Percentiles rank a stretch among this genome's conserved stretches.
Conservation (phyloP, 371 early-diverging fungal species). For the Dinochytrium kinnereticum region DNA sequence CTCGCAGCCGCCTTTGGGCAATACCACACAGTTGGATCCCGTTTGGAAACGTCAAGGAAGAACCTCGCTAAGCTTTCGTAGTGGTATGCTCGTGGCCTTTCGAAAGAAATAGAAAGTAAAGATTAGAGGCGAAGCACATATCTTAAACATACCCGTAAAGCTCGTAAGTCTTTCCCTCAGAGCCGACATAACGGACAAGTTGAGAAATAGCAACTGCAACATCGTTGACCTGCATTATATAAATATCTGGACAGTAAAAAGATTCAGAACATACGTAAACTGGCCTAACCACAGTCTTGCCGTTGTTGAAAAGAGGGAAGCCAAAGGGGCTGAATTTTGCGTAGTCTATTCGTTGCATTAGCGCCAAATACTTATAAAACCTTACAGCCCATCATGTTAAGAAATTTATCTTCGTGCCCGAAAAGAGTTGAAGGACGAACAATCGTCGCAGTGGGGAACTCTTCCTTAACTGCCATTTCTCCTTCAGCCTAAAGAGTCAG, state of each 20-base stretch:
- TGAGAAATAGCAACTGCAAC: slow-evolving; percentile 83
- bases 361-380: slow-evolving; percentile 8
- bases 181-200: slow-evolving; percentile 72
- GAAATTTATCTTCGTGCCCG: slow-evolving; percentile 93
- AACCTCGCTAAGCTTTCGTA: slow-evolving; percentile 74
- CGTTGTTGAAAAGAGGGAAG: slow-evolving; percentile 69
- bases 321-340: slow-evolving; percentile 61
- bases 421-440: slow-evolving; percentile 89
- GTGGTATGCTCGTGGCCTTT: slow-evolving; percentile 73
- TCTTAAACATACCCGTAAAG: slow-evolving; percentile 72
- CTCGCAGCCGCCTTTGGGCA: slow-evolving; percentile 76
- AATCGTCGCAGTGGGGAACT: slow-evolving; percentile 91
- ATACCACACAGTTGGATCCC: slow-evolving; percentile 63
- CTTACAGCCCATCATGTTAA: slow-evolving; percentile 86
- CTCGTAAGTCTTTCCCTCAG: slow-evolving; percentile 87
- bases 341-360: slow-evolving; percentile 60
- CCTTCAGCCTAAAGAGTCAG: slow-evolving; percentile 71
- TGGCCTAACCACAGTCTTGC: slow-evolving; percentile 78
- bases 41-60: slow-evolving; percentile 72
- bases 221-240: slow-evolving; percentile 74
- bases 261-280: slow-evolving; percentile 65
- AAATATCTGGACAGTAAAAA: neutral
- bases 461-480: slow-evolving; percentile 85
- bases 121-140: neutral
- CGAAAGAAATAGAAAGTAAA: neutral